phyloP scores from a whole-genome alignment of 768 basidiomycete species.

The Hygrocybe coccinea region DNA sequence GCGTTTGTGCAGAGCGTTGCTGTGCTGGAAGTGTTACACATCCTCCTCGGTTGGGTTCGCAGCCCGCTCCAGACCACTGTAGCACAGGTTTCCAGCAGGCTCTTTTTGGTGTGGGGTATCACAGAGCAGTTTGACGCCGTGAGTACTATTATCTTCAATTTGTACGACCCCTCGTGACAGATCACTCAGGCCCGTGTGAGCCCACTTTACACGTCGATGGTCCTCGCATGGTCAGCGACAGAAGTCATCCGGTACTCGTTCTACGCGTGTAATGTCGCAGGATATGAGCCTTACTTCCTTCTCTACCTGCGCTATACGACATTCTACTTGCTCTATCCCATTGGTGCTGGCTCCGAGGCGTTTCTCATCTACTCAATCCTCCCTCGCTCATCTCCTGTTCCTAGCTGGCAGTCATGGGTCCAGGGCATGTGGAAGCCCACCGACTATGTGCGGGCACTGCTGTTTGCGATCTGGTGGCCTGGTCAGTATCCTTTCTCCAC shows the following conservation, averaged over 20 bases:
- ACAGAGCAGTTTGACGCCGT: constrained; percentile 60
- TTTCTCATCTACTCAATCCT: constrained; percentile 76
- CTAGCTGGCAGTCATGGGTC: constrained; percentile 40
- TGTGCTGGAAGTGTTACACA: constrained; percentile 78
- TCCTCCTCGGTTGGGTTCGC: constrained; percentile 71
- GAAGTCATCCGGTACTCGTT: constrained; percentile 90
- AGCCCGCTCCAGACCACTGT: constrained; percentile 69
- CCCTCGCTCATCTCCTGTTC: constrained; percentile 43
- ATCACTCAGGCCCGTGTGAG: constrained; percentile 53
- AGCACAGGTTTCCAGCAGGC: constrained; percentile 74
- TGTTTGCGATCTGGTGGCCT: constrained; percentile 87
- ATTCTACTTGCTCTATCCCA: constrained; percentile 90
- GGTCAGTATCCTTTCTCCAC: constrained; percentile 40
- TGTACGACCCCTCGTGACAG: background rate
- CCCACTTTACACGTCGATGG: constrained; percentile 86
- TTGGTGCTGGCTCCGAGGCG: constrained; percentile 90
- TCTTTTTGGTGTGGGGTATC: constrained; percentile 85
- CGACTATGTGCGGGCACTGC: constrained; percentile 51
- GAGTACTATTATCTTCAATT: constrained; percentile 21
- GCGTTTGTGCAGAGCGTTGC: constrained; percentile 82
- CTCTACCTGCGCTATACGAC: constrained; percentile 83
- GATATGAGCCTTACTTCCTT: constrained; percentile 46
- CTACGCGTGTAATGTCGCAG: constrained; percentile 69
- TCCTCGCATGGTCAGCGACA: constrained; percentile 86
- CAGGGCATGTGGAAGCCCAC: constrained; percentile 47